Conservation (phyloP, 169 alveolate genomes). For the Blepharisma undulans region DNA sequence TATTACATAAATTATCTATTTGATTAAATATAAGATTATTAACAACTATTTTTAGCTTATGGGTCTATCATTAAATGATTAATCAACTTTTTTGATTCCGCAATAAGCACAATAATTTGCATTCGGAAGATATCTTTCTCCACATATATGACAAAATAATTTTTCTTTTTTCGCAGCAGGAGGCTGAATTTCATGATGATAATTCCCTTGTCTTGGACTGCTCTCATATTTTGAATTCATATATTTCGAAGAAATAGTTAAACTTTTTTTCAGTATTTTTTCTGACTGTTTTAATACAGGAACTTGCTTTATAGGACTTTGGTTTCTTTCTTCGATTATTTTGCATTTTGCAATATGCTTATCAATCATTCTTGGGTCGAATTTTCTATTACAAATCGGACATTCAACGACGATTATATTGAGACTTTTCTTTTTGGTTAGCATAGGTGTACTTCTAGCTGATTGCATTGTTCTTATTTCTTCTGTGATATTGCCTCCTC, state of each 20-base stretch:
- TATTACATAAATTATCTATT: too few relatives aligned
- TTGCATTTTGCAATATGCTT: slow-evolving; percentile 58
- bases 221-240: neutral
- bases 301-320: neutral
- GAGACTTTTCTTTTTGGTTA: neutral
- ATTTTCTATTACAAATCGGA: slow-evolving; percentile 42
- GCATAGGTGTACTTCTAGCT: neutral
- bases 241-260: neutral
- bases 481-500: neutral
- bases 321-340: neutral
- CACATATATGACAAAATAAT: neutral
- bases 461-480: neutral
- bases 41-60: neutral
- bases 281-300: neutral
- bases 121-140: neutral
- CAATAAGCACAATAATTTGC: slow-evolving; percentile 8
- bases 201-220: neutral
- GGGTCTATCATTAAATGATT: neutral
- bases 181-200: neutral
- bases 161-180: neutral
- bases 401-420: slow-evolving; percentile 21
- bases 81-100: neutral
- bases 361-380: slow-evolving; percentile 39
- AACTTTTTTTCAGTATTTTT: too few relatives aligned
- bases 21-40: too few relatives aligned